A percentile compares a stretch with the other conserved stretches of the same genome.
These are phyloP conservation scores for Lodderomyces elongisporus DNA, from an alignment of 1,139 yeast species.

Conservation along the genomic window DNA sequence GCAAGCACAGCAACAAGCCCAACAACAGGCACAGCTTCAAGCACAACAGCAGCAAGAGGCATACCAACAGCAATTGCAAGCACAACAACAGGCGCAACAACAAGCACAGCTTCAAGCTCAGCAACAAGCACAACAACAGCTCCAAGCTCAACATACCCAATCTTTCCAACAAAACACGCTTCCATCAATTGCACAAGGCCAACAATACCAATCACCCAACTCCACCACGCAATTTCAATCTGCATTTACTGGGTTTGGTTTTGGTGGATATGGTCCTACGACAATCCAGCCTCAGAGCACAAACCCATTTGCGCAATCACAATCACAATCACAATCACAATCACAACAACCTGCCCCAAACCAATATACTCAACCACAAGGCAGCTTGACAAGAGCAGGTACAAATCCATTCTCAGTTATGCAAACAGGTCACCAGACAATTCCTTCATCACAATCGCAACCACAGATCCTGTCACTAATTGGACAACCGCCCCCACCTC, in stretches of 20 bases:
- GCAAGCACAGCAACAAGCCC: constrained; percentile 8
- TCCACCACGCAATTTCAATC: constrained; percentile 13
- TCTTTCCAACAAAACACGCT: constrained; percentile 6
- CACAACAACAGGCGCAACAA: constrained; percentile 12
- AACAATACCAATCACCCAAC: constrained; percentile 10
- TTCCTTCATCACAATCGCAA: constrained; percentile 11
- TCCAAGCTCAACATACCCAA: no score
- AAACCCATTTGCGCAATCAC: constrained; percentile 13
- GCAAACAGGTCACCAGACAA: constrained; percentile 12
- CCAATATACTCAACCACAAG: constrained; percentile 3
- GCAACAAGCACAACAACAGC: constrained; percentile 7
- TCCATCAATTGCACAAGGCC: constrained; percentile 14
- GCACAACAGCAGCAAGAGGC: constrained; percentile 8
- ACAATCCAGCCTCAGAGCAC: constrained; percentile 12
- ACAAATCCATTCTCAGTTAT: constrained; percentile 40
- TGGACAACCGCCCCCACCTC: constrained; percentile 1
- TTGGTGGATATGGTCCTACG: constrained; percentile 47
- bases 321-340: constrained; percentile 11
- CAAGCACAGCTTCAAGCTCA: constrained; percentile 13
- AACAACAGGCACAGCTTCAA: constrained; percentile 12
- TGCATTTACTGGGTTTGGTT: constrained; percentile 52
- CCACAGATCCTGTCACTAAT: constrained; percentile 2
- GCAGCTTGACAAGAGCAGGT: constrained; percentile 23
- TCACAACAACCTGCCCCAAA: constrained; percentile 9
- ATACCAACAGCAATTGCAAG: constrained; percentile 10